Evolutionary conservation across 2,329 filamentous ascomycete genomes (phyloP), one percentile per base, ranked within the genome.

Genomic region (Pseudovirgaria hyperparasitica): DNA sequence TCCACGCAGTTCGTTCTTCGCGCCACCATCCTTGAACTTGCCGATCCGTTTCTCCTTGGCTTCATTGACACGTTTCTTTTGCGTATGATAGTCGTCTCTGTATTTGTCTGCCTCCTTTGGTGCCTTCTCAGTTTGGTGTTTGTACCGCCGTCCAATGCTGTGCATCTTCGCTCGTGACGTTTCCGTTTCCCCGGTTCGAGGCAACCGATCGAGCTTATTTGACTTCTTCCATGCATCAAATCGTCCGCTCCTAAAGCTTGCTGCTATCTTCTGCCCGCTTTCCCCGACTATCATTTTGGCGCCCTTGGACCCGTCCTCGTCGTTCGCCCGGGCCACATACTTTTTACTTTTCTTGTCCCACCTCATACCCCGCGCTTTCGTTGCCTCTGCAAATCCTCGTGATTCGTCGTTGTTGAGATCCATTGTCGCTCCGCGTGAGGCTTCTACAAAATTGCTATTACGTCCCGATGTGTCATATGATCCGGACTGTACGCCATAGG

Each of bases 331-430:
- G 9, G 82, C 67, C 19, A 98, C 87, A 59, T 96, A 98, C 58
- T 94, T 96, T 59, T 82, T 92, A 46, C 75, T 72, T 56, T 93
- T 92, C 63, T 92, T 87, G 62, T 98, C 90, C 90, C 90, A 98
- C 39, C 90, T 78, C 75, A 93, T 77, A 24, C 71, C 65, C 39
- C 75, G 71, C 25, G 75, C 58, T 42, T 76, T 78, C 24, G 76
- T 70, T 3, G 84, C 73, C 42, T 82, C 74, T 35, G 74, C 85
- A 51, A 94, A 92, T 2, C 72, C 68, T 48, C 82, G 81, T 41
- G 72, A 72, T 40, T 96, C 90, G 55, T 98, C 90, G 48, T 85
- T 85, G 33, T 72, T 77, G 9, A 98, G 73, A 53, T 96, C 90
- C 82, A 98, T 93, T 20, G 84, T 80, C 2, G 76, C 82, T 38